These are phyloP conservation scores for Myochromella boudieri DNA, from an alignment of 768 basidiomycete species.

Conservation along the genomic window DNA sequence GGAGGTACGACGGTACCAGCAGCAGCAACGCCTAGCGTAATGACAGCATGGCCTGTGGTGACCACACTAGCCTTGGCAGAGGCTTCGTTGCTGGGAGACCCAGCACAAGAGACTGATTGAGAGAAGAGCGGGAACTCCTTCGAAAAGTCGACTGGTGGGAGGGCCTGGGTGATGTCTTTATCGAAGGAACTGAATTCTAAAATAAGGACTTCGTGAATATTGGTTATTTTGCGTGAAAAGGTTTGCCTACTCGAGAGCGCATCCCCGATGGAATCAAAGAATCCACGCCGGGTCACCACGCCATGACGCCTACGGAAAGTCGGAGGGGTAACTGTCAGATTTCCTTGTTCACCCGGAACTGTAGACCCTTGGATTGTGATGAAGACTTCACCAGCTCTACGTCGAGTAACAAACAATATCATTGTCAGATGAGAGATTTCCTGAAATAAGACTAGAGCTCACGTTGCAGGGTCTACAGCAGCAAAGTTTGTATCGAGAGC, in stretches of 20 bases:
- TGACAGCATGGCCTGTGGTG: conserved; percentile 24
- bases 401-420: conserved; percentile 1
- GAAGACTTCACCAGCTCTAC: conserved; percentile 22
- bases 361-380: conserved; percentile 32
- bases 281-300: conserved; percentile 21
- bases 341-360: conserved; percentile 26
- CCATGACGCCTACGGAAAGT: conserved; percentile 31
- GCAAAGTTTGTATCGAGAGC: conserved; percentile 39
- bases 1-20: conserved; percentile 21
- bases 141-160: conserved; percentile 30
- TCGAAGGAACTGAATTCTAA: conserved; percentile 28
- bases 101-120: conserved; percentile 20
- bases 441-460: not conserved
- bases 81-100: conserved; percentile 7
- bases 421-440: not conserved
- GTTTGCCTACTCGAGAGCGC: conserved; percentile 23
- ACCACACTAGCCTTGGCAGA: conserved; percentile 14
- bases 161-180: conserved; percentile 25
- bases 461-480: conserved; percentile 24
- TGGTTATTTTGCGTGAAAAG: not conserved
- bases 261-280: conserved; percentile 24
- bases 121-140: conserved; percentile 28
- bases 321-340: conserved; percentile 21
- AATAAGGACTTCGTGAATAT: not conserved
- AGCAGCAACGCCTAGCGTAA: conserved; percentile 23